Evolutionary conservation across 192 early-diverging fungal species (phyloP).

Genomic region (Coemansia sp.): DNA sequence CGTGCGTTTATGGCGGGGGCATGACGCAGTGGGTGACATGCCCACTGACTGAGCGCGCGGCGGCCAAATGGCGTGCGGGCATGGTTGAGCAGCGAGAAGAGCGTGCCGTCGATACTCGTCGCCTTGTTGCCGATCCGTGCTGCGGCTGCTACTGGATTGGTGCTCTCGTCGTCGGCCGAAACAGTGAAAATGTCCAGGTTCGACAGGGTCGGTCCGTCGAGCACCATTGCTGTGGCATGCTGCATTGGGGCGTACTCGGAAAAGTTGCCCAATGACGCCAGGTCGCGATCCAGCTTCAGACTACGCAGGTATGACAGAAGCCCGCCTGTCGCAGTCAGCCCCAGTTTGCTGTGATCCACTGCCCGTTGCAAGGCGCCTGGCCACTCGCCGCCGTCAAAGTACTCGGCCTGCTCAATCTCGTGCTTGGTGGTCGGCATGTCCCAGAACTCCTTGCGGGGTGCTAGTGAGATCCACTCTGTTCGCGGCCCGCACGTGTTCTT

Average conservation of each 20-base stretch:
- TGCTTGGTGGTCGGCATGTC: constrained; percentile 28
- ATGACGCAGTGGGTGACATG: constrained; percentile 80
- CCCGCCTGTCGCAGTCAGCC: constrained; percentile 61
- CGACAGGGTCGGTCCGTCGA: constrained; percentile 90
- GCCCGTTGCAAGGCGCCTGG: constrained; percentile 45
- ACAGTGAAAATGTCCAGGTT: constrained; percentile 93
- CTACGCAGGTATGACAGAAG: constrained; percentile 83
- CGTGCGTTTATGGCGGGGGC: constrained; percentile 68
- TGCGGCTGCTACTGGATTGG: not conserved
- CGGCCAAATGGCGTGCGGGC: constrained; percentile 88
- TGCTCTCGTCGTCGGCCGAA: constrained; percentile 55
- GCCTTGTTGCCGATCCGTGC: constrained; percentile 1
- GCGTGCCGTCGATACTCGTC: constrained; percentile 57
- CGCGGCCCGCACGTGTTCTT: constrained; percentile 40
- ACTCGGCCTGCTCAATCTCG: constrained; percentile 26
- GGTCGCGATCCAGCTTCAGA: constrained; percentile 80
- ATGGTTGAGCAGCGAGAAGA: constrained; percentile 80
- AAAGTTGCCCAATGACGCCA: constrained; percentile 83
- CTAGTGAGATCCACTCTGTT: constrained; percentile 46
- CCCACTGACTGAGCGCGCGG: constrained; percentile 71
- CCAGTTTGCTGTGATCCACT: constrained; percentile 25
- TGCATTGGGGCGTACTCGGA: constrained; percentile 77
- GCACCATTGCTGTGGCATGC: constrained; percentile 63
- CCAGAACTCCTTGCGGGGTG: constrained; percentile 50
- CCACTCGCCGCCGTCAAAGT: constrained; percentile 47